Percentiles rank a stretch among this genome's conserved stretches.
Evolutionary conservation across 495 filamentous ascomycete genomes (phyloP).

Genomic region (Penicillium goetzii): DNA sequence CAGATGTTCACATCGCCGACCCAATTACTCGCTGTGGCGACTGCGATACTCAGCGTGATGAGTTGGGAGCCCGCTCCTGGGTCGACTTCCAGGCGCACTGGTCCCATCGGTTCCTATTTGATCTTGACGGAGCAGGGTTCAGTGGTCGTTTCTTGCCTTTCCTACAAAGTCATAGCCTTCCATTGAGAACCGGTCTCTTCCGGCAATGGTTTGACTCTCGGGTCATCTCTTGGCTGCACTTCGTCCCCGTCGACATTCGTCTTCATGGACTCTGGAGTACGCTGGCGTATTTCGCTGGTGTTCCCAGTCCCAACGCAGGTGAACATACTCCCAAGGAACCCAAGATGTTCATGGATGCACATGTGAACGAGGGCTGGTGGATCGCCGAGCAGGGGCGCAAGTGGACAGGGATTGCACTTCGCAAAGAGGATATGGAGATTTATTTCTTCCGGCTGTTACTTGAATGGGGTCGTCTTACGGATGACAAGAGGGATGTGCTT

Average conservation of each 20-base stretch:
- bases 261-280: conserved; percentile 67
- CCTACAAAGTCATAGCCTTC: conserved; percentile 62
- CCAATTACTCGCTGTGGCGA: conserved; percentile 60
- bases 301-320: conserved; percentile 16
- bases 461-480: conserved; percentile 71
- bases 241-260: conserved; percentile 73
- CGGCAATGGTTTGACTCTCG: conserved; percentile 76
- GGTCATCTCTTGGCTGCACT: conserved; percentile 74
- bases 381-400: conserved; percentile 69
- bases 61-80: conserved; percentile 50
- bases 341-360: conserved; percentile 32
- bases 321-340: conserved; percentile 11
- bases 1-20: conserved; percentile 52
- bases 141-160: conserved; percentile 65
- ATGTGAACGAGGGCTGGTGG: conserved; percentile 56
- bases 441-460: conserved; percentile 79
- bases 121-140: conserved; percentile 72
- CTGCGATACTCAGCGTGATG: conserved; percentile 54
- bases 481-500: conserved; percentile 63
- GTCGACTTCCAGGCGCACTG: conserved; percentile 63
- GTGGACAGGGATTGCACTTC: conserved; percentile 67
- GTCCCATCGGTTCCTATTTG: conserved; percentile 67
- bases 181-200: conserved; percentile 68
- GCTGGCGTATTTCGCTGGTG: conserved; percentile 64
- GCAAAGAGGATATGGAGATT: conserved; percentile 81